Base-by-base conservation (phyloP, 305 asterid genomes). In the Fraxinus velutina region DNA sequence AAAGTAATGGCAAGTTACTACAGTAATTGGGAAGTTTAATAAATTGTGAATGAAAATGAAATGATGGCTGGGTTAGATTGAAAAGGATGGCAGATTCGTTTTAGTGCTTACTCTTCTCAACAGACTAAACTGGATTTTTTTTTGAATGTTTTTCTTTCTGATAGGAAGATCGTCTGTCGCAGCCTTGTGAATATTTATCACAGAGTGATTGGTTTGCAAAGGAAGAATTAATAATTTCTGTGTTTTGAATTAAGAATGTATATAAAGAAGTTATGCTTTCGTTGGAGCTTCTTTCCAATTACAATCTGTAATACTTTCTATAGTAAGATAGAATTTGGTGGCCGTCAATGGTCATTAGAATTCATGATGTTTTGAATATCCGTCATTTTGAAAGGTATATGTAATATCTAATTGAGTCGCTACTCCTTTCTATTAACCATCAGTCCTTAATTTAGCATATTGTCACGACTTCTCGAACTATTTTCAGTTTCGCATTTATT, bases 381-480 rank as follows among this genome's bases (percentile, higher is more conserved):
- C 33, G 15, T 60, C 30, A 27, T 86, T 79, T 71, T 83, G 66
- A 60, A 74, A 27, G 77, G 70, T 42, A 75, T 60, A 52, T 75
- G 37, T 73, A 39, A 62, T 52, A 42, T 77, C 62, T 72, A 39
- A 37, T 64, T 47, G 66, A 50, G 78, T 29, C 36, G 47, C 73
- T 39, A 34, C 70, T 22, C 17, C 73, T 78, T 50, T 64, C 81
- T 79, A 27, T 44, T 22, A 33, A 22, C 71, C 9, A 7, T 7
- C 71, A 60, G 15, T 60, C 32, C 71, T 60, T 60, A 8, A 17
- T 42, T 74, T 50, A 71, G 50, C 71, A 17, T 60, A 27, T 37
- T 70, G 78, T 82, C 33, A 27, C 33, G 22, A 21, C 75, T 84
- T 77, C 72, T 33, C 34, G 37, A 62, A 10, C 75, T 12, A 15